Conservation (phyloP, 108 stramenopile species). For the Cyclotella baltica region DNA sequence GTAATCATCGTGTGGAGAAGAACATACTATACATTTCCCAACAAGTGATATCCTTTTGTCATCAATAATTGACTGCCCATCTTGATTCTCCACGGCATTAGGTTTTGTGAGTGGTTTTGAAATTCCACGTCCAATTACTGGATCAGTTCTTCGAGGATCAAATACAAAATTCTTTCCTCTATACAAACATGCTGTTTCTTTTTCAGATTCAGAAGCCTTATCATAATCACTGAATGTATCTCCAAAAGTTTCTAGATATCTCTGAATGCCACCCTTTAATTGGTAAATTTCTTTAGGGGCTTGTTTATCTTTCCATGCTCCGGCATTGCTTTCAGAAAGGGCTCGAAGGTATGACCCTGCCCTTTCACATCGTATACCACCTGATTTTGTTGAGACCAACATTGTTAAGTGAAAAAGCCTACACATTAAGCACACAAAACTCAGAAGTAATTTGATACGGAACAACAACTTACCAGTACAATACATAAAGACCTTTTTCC, state of each 20-base stretch:
- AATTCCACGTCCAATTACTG: conserved; percentile 48
- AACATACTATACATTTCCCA: conserved; percentile 75
- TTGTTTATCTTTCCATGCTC: conserved; percentile 53
- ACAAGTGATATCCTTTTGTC: conserved; percentile 36
- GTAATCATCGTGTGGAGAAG: conserved; percentile 80
- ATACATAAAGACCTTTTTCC: conserved; percentile 75
- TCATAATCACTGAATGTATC: background rate
- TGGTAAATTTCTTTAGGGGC: conserved; percentile 67
- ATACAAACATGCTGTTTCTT: conserved; percentile 54
- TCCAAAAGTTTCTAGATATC: conserved; percentile 64
- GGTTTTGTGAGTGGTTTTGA: conserved; percentile 28
- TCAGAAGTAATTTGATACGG: background rate
- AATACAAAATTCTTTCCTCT: conserved; percentile 91
- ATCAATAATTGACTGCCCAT: conserved; percentile 11
- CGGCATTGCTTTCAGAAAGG: conserved; percentile 50
- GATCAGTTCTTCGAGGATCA: conserved; percentile 76
- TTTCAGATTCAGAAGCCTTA: background rate
- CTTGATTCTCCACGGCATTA: background rate
- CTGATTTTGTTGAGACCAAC: conserved; percentile 50
- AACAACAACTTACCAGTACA: conserved; percentile 38
- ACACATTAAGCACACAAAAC: background rate
- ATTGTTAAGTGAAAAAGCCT: no score
- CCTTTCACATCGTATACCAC: conserved; percentile 86
- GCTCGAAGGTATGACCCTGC: conserved; percentile 74
- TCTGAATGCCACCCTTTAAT: conserved; percentile 84